A percentile compares a stretch with the other conserved stretches of the same genome.
Evolutionary conservation across 2,329 filamentous ascomycete genomes (phyloP).

Genomic region (Falciphora oryzae): DNA sequence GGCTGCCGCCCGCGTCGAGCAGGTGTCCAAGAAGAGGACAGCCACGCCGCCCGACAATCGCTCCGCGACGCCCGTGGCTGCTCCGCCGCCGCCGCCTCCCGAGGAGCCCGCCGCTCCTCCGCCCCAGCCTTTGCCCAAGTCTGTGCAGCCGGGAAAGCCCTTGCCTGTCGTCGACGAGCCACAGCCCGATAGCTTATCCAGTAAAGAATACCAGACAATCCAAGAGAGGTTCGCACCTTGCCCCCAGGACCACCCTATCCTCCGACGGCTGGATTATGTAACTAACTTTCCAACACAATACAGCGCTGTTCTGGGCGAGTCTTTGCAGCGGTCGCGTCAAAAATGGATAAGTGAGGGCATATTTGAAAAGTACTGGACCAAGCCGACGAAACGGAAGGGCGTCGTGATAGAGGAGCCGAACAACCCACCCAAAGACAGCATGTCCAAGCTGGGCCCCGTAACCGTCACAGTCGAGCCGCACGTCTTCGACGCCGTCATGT

Average conservation of each 20-base stretch:
- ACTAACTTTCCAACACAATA: constrained; percentile 9
- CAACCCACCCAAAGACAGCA: constrained; percentile 64
- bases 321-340: constrained; percentile 65
- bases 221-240: constrained; percentile 56
- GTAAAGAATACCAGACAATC: constrained; percentile 66
- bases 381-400: constrained; percentile 63
- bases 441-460: constrained; percentile 67
- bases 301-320: constrained; percentile 70
- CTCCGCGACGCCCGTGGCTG: constrained; percentile 40
- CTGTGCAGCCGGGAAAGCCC: constrained; percentile 58
- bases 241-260: background rate
- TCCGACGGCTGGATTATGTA: background rate
- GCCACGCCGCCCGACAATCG: constrained; percentile 46
- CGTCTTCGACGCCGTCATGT: constrained; percentile 70
- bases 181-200: constrained; percentile 57
- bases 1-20: constrained; percentile 54
- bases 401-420: constrained; percentile 56
- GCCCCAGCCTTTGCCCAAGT: constrained; percentile 50
- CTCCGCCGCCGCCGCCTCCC: constrained; percentile 27
- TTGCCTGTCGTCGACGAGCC: constrained; percentile 64
- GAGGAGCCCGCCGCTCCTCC: constrained; percentile 23
- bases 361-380: constrained; percentile 74
- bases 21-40: constrained; percentile 54
- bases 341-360: constrained; percentile 68
- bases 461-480: constrained; percentile 76